Evolutionary conservation across 2,329 filamentous ascomycete species (phyloP), one percentile per base, ranked within the genome.

Genomic region (Nigrospora sphaerica): DNA sequence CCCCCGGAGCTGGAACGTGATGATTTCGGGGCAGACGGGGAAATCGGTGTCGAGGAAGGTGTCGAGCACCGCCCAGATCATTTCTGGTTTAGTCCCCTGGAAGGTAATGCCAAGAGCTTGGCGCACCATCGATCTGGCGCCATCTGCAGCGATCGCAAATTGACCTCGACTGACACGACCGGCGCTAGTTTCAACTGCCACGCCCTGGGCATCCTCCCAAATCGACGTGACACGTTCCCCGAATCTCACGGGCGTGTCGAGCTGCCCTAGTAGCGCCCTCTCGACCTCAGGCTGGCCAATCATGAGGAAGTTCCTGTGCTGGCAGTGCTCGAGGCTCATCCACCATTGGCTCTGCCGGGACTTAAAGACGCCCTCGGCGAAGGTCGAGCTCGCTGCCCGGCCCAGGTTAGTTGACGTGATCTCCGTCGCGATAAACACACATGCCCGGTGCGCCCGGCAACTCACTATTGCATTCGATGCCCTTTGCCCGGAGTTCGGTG

Each of bases 141-240:
- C 76, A 36, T 80, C 77, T 6, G 75, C 75, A 1, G 73, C 76
- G 3, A 77, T 65, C 4, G 69, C 67, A 45, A 74, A 80, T 18
- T 56, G 60, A 49, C 62, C 63, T 28, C 52, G 56, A 3, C 71
- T 51, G 3, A 33, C 60, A 19, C 60, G 62, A 1, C 65, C 66
- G 1, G 56, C 54, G 5, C 50, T 49, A 1, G 67, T 69, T 7
- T 49, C 52, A 3, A 59, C 46, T 4, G 49, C 54, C 16, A 66
- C 63, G 12, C 49, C 46, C 17, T 49, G 41, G 14, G 50, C 49
- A 7, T 55, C 54, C 46, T 66, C 63, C 0, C 48, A 45, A 39
- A 68, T 59, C 2, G 51, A 58, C 1, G 53, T 50, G 3, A 69
- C 69, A 2, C 60, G 60, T 37, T 72, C 68, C 14, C 58, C 55